A percentile compares a stretch with the other conserved stretches of the same genome.
Conservation (phyloP, 345 rosid species). For the Kandelia obovata region DNA sequence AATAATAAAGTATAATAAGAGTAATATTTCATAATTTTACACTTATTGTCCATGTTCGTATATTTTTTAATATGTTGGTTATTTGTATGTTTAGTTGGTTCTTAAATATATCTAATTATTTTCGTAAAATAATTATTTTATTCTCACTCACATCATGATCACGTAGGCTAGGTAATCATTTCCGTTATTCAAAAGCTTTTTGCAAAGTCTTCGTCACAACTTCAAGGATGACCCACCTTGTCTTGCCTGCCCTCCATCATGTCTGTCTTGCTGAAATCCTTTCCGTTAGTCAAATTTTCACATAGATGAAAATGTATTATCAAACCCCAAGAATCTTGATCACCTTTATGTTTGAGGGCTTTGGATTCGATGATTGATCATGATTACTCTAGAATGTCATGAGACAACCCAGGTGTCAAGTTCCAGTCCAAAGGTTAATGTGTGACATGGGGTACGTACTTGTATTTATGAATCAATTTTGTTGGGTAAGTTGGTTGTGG, state of each 20-base stretch:
- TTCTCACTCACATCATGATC: too few species aligned
- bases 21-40: too few species aligned
- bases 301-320: conserved; percentile 8
- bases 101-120: too few species aligned
- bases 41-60: too few species aligned
- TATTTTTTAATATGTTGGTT: too few species aligned
- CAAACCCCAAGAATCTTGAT: conserved; percentile 9
- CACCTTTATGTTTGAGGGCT: conserved; percentile 16
- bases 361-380: conserved; percentile 36
- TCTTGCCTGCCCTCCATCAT: conserved; percentile 47
- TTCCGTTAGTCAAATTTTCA: conserved; percentile 31
- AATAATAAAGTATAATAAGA: too few species aligned
- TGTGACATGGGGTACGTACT: neutral
- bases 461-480: neutral
- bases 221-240: conserved; percentile 58
- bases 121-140: too few species aligned
- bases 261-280: conserved; percentile 23
- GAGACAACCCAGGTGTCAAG: neutral
- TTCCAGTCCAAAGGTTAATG: conserved; percentile 10
- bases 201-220: conserved; percentile 61
- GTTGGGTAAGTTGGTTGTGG: neutral
- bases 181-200: conserved; percentile 19
- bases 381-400: conserved; percentile 8
- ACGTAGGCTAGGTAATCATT: too few species aligned
- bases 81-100: conserved; percentile 1